These are phyloP conservation scores for Apiotrichum porosum DNA, from an alignment of 1,284 basidiomycete species.

Conservation along the genomic window DNA sequence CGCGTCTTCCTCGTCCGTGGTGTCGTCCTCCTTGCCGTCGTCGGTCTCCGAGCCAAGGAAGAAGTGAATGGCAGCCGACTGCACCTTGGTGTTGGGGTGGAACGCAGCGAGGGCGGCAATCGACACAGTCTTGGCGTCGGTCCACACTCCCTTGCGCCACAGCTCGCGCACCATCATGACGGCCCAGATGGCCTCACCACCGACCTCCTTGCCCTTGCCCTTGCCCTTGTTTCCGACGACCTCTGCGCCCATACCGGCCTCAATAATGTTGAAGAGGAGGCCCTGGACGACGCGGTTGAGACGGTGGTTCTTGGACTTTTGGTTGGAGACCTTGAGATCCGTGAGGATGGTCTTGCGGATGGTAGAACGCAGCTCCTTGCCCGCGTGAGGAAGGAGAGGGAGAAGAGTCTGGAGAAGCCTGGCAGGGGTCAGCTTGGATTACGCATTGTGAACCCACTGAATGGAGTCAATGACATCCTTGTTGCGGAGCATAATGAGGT, in stretches of 20 bases:
- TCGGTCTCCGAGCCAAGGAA: constrained; percentile 82
- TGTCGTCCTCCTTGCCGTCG: constrained; percentile 61
- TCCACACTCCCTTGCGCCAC: constrained; percentile 93
- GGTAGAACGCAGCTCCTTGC: constrained; percentile 76
- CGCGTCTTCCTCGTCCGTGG: constrained; percentile 65
- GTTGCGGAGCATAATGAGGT: constrained; percentile 86
- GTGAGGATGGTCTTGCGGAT: constrained; percentile 95
- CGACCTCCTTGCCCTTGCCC: constrained; percentile 49
- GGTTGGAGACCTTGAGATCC: constrained; percentile 88
- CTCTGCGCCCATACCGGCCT: constrained; percentile 77
- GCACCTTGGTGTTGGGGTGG: constrained; percentile 91
- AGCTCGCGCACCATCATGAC: constrained; percentile 89
- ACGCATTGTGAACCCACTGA: constrained; percentile 58
- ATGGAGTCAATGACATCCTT: constrained; percentile 88
- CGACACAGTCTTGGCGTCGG: constrained; percentile 86
- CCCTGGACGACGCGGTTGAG: constrained; percentile 95
- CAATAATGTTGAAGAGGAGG: constrained; percentile 93
- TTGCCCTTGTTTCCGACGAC: constrained; percentile 71
- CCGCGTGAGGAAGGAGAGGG: constrained; percentile 85
- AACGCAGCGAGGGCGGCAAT: constrained; percentile 89
- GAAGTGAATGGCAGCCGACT: constrained; percentile 94
- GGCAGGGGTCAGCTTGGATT: background rate
- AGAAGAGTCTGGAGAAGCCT: constrained; percentile 88
- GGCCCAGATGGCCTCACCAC: constrained; percentile 96
- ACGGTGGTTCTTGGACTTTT: constrained; percentile 85